A percentile compares a stretch with the other conserved stretches of the same genome.
phyloP scores from a whole-genome alignment of 495 filamentous ascomycete species.

The Xylaria palmicola region DNA sequence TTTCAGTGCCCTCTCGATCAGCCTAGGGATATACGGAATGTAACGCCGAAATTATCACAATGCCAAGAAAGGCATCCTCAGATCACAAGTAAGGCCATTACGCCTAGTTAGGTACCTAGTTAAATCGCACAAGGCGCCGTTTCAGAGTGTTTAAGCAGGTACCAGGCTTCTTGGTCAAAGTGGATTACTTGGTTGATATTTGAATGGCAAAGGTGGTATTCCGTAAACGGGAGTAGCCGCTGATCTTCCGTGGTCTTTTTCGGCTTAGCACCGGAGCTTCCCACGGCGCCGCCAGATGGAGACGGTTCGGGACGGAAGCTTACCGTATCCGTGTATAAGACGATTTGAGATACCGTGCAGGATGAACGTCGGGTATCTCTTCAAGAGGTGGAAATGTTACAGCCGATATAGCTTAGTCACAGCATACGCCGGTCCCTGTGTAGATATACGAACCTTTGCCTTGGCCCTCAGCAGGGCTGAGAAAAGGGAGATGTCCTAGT shows the following conservation, averaged over 20 bases:
- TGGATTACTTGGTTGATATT: neutral
- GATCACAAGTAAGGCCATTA: neutral
- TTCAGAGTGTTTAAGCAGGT: neutral
- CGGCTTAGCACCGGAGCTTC: neutral
- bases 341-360: neutral
- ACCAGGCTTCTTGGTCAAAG: neutral
- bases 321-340: neutral
- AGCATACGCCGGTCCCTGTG: too few relatives aligned
- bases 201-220: neutral
- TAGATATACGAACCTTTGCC: too few relatives aligned
- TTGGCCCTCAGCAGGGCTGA: too few relatives aligned
- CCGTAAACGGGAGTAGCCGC: neutral
- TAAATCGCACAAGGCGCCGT: neutral
- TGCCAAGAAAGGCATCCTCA: constrained; percentile 1
- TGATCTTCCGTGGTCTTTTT: constrained; percentile 2
- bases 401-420: too few relatives aligned
- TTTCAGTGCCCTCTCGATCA: neutral
- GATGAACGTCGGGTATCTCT: neutral
- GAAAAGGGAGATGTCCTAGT: too few relatives aligned
- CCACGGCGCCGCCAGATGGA: neutral
- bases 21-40: neutral
- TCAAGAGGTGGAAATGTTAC: neutral
- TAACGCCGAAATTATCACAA: neutral
- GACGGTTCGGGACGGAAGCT: neutral
- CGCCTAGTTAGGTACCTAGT: neutral